Conservation (phyloP, 495 filamentous ascomycete species). For the Penicillium tannophilum region DNA sequence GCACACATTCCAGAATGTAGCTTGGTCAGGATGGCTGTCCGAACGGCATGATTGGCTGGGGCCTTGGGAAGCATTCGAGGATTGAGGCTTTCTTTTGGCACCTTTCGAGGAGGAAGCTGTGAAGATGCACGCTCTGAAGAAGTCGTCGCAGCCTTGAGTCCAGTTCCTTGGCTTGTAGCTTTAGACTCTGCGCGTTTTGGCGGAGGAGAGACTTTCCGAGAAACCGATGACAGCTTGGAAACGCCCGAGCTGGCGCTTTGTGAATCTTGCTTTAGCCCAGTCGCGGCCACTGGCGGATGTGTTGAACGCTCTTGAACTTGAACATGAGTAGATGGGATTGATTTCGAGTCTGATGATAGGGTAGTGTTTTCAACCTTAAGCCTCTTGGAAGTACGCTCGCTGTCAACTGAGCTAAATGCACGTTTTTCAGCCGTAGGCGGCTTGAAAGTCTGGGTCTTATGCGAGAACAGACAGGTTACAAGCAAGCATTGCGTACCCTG, state of each 20-base stretch:
- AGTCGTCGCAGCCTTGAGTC: not conserved
- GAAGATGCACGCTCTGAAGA: not conserved
- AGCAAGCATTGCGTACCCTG: constrained; percentile 56
- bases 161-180: not conserved
- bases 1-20: constrained; percentile 74
- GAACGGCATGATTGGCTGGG: constrained; percentile 69
- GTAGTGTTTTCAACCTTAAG: constrained; percentile 46
- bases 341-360: not conserved
- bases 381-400: constrained; percentile 12
- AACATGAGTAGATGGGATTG: not conserved
- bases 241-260: not conserved
- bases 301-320: not conserved
- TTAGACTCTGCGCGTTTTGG: constrained; percentile 13
- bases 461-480: constrained; percentile 63
- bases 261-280: not conserved
- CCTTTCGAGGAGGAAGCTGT: constrained; percentile 36
- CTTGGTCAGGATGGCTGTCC: constrained; percentile 66
- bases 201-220: constrained; percentile 42
- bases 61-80: constrained; percentile 75
- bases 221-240: constrained; percentile 23
- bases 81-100: constrained; percentile 62
- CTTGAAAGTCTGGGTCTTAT: constrained; percentile 32
- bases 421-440: not conserved
- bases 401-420: not conserved
- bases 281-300: not conserved